phyloP scores from a whole-genome alignment of 345 rosid species.

The Eucalyptus curtisii region DNA sequence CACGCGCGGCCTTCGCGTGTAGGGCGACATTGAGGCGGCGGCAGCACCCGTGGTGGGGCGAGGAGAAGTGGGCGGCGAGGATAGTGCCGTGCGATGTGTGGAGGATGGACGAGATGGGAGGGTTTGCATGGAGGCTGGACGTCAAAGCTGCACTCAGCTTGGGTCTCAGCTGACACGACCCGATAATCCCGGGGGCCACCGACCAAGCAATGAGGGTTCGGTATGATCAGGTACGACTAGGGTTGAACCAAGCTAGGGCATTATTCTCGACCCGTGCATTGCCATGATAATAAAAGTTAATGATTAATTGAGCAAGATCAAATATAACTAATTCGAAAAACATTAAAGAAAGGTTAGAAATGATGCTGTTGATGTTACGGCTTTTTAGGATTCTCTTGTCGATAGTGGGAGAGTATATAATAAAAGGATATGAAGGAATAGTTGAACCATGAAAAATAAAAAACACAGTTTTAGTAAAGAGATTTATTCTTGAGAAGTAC shows the following conservation, averaged over 20 bases:
- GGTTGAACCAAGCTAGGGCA: not conserved
- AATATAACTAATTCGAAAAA: not conserved
- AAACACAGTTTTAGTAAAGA: not conserved
- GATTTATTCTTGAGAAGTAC: not conserved
- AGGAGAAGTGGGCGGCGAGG: not conserved
- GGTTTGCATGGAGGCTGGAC: constrained; percentile 63
- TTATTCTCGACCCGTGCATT: not conserved
- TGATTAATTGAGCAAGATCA: not conserved
- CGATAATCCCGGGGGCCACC: not conserved
- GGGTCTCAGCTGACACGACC: not conserved
- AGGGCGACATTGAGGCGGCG: constrained; percentile 24
- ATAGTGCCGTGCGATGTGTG: constrained; percentile 51
- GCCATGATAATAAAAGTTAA: not conserved
- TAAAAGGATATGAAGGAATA: not conserved
- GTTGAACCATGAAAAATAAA: not conserved
- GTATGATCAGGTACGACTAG: not conserved
- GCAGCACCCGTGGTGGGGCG: constrained; percentile 7
- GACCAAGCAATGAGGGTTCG: not conserved
- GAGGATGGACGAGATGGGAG: constrained; percentile 37
- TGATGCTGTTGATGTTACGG: not conserved
- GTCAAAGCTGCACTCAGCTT: constrained; percentile 36
- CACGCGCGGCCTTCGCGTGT: constrained; percentile 20
- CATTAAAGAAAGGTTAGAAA: not conserved
- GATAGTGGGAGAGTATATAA: not conserved
- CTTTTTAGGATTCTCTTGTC: not conserved